Evolutionary conservation across 176 grass and related monocot species (phyloP).

Genomic region (Carex pumila): DNA sequence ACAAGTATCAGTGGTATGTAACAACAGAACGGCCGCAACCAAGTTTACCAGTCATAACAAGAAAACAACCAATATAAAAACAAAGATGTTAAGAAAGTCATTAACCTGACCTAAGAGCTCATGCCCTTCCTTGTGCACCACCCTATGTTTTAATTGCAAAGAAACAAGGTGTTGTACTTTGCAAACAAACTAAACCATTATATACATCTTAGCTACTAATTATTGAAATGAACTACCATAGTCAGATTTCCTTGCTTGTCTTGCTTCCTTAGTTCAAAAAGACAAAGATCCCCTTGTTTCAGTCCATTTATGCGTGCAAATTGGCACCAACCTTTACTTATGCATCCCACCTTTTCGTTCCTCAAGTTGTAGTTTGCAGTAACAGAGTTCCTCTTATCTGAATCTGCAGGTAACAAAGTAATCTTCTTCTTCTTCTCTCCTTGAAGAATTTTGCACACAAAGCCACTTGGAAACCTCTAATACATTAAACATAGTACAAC

Average conservation of each 20-base stretch:
- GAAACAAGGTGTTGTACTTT: no score
- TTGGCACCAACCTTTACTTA: background rate
- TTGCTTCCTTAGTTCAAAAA: slow-evolving; percentile 14
- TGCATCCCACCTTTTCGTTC: background rate
- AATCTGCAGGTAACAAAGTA: background rate
- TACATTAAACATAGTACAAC: background rate
- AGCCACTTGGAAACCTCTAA: slow-evolving; percentile 17
- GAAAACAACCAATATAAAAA: no score
- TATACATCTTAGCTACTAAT: background rate
- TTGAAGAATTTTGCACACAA: slow-evolving; percentile 24
- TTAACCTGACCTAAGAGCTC: no score
- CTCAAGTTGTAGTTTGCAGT: background rate
- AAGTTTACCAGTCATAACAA: no score
- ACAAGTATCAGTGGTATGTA: no score
- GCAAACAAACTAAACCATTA: no score
- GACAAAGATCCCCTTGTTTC: slow-evolving; percentile 2
- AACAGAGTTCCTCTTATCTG: background rate
- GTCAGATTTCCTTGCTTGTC: background rate
- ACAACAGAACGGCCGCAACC: no score
- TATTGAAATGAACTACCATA: background rate
- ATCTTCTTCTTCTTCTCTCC: background rate
- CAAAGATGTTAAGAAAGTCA: background rate
- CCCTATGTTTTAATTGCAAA: no score
- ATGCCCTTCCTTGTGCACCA: no score
- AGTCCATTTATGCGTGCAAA: slow-evolving; percentile 16